Conservation (phyloP, 495 filamentous ascomycete genomes). For the Oidiodendron maius region DNA sequence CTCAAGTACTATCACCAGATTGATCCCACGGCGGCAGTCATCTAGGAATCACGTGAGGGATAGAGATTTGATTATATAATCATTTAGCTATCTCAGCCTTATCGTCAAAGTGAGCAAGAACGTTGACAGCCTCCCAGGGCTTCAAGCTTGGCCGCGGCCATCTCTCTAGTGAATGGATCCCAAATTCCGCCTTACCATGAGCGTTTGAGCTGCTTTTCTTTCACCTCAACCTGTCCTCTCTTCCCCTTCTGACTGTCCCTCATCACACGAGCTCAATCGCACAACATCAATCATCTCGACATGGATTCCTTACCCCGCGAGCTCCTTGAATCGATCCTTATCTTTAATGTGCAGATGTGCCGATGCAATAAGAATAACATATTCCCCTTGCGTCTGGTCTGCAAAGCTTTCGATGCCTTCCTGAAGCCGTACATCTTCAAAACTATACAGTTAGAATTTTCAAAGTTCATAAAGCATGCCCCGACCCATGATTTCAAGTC, state of each 20-base stretch:
- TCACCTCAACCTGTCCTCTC: neutral
- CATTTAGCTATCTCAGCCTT: too few relatives aligned
- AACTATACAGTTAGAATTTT: conserved; percentile 22
- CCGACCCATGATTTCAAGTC: neutral
- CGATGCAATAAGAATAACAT: conserved; percentile 18
- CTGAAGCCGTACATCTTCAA: conserved; percentile 18
- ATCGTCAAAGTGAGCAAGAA: too few relatives aligned
- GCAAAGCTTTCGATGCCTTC: conserved; percentile 20
- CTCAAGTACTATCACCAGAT: too few relatives aligned
- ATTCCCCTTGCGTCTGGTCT: conserved; percentile 17
- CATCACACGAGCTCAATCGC: neutral
- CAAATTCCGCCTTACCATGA: too few relatives aligned
- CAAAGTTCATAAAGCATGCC: conserved; percentile 8
- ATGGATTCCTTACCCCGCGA: conserved; percentile 21
- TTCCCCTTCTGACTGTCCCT: neutral
- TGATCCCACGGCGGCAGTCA: too few relatives aligned
- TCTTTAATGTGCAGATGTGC: conserved; percentile 10
- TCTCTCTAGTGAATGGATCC: too few relatives aligned
- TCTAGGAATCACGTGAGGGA: too few relatives aligned
- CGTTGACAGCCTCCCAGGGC: too few relatives aligned
- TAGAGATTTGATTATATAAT: too few relatives aligned
- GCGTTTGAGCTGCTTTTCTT: too few relatives aligned
- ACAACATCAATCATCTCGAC: too few relatives aligned
- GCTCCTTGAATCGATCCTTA: conserved; percentile 15
- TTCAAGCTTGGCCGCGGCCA: too few relatives aligned